These are phyloP conservation scores for Heterococcus sp. DNA, from an alignment of 108 stramenopile genomes.

Conservation along the genomic window DNA sequence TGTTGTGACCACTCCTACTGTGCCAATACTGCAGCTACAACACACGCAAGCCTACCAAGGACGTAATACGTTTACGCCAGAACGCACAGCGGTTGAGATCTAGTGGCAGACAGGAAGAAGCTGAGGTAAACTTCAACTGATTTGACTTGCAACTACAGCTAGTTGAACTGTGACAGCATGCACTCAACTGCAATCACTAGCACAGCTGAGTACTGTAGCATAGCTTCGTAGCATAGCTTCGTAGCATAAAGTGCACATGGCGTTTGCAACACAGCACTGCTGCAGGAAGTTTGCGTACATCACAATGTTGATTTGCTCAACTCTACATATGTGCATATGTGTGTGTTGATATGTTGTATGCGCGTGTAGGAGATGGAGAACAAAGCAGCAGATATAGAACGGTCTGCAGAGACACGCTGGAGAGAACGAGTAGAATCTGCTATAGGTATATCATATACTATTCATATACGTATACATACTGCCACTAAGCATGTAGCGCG, in stretches of 20 bases:
- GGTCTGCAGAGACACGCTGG: neutral
- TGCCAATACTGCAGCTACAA: too few relatives aligned
- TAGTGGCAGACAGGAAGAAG: conserved; percentile 9
- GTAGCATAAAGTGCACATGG: too few relatives aligned
- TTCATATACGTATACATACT: too few relatives aligned
- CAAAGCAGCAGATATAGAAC: neutral
- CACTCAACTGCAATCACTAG: too few relatives aligned
- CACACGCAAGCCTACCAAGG: conserved; percentile 12
- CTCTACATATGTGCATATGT: neutral
- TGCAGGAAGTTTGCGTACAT: neutral
- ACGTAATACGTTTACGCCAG: conserved; percentile 14
- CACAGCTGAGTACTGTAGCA: too few relatives aligned
- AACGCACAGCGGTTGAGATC: conserved; percentile 29
- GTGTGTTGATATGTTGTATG: neutral
- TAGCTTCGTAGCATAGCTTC: too few relatives aligned
- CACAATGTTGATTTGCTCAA: neutral
- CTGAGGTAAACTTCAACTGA: too few relatives aligned
- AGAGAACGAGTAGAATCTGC: neutral
- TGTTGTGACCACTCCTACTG: too few relatives aligned
- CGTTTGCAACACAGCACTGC: neutral
- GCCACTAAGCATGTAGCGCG: too few relatives aligned
- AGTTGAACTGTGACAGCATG: too few relatives aligned
- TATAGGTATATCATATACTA: too few relatives aligned
- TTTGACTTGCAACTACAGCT: too few relatives aligned
- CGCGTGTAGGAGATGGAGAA: conserved; percentile 1